A percentile compares a stretch with the other conserved stretches of the same genome.
These are phyloP conservation scores for Vitis hybrid DNA, from an alignment of 177 flowering plant genomes.

Conservation along the genomic window DNA sequence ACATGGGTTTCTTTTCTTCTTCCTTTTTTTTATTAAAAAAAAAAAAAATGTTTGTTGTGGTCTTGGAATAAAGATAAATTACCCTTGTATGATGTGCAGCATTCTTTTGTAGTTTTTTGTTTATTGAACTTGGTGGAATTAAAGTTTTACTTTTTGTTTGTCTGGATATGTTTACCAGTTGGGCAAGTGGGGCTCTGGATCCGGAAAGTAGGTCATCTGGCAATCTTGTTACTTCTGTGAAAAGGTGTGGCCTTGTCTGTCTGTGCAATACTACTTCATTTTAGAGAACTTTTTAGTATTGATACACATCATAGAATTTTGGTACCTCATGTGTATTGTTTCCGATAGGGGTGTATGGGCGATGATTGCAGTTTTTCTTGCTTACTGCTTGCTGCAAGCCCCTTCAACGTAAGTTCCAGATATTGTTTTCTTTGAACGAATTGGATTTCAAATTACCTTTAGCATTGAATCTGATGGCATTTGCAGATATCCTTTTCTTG, in stretches of 20 bases:
- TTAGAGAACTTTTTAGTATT: background rate
- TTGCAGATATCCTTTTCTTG: no score
- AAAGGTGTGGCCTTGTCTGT: conserved; percentile 49
- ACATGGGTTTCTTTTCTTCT: no score
- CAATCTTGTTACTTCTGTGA: conserved; percentile 76
- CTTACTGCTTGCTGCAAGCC: conserved; percentile 96
- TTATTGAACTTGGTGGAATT: background rate
- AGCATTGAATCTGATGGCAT: no score
- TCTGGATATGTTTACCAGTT: conserved; percentile 39
- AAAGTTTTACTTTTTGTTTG: background rate
- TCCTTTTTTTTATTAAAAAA: background rate
- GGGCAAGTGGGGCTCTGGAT: conserved; percentile 97
- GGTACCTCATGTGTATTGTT: conserved; percentile 2
- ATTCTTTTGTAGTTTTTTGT: background rate
- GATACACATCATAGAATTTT: background rate
- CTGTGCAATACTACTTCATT: background rate
- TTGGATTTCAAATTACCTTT: background rate
- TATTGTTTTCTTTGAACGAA: background rate
- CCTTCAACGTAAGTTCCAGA: conserved; percentile 88
- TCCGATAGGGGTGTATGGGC: conserved; percentile 88
- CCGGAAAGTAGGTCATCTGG: conserved; percentile 55
- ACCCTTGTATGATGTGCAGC: background rate
- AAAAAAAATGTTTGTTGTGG: background rate
- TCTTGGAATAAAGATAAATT: background rate
- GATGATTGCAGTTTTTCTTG: conserved; percentile 92